Percentiles rank a stretch among this genome's conserved stretches.
Conservation (phyloP, 2,329 filamentous ascomycete genomes). For the Lachnellula cervina region DNA sequence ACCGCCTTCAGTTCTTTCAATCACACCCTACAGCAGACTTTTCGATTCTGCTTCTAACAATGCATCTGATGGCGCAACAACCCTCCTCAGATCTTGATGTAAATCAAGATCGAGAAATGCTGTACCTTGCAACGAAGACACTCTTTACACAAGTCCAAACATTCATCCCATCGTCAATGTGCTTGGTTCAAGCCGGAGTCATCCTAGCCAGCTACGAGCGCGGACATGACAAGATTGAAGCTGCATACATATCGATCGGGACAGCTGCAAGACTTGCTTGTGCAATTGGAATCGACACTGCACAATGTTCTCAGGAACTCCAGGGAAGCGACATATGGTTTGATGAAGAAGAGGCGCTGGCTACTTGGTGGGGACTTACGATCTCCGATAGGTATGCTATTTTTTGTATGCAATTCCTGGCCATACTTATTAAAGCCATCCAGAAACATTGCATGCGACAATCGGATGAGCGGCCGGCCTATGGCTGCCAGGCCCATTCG, state of each 20-base stretch:
- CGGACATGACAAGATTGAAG: slow-evolving; percentile 18
- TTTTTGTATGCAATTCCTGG: neutral
- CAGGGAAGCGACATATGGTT: slow-evolving; percentile 18
- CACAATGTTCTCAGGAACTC: slow-evolving; percentile 10
- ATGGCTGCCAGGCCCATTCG: slow-evolving; percentile 14
- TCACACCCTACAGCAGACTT: slow-evolving; percentile 17
- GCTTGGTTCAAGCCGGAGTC: slow-evolving; percentile 19
- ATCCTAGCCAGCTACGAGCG: slow-evolving; percentile 20
- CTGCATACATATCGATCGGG: slow-evolving; percentile 21
- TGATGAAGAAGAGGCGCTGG: slow-evolving; percentile 18
- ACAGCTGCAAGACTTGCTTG: slow-evolving; percentile 16
- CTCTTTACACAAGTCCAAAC: slow-evolving; percentile 24
- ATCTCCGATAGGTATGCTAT: slow-evolving; percentile 22
- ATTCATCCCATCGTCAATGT: slow-evolving; percentile 15
- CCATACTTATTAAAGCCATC: neutral
- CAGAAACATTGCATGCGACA: slow-evolving; percentile 16
- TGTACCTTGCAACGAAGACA: slow-evolving; percentile 23
- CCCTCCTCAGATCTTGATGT: slow-evolving; percentile 14
- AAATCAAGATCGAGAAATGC: slow-evolving; percentile 17
- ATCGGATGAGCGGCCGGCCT: slow-evolving; percentile 12
- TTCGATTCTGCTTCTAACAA: slow-evolving; percentile 18
- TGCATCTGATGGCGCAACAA: slow-evolving; percentile 17
- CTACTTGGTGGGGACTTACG: slow-evolving; percentile 22
- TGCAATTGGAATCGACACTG: slow-evolving; percentile 16
- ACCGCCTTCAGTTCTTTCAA: slow-evolving; percentile 9